These are phyloP conservation scores for Trichoderma gracile DNA, from an alignment of 2,329 filamentous ascomycete genomes.

Conservation along the genomic window DNA sequence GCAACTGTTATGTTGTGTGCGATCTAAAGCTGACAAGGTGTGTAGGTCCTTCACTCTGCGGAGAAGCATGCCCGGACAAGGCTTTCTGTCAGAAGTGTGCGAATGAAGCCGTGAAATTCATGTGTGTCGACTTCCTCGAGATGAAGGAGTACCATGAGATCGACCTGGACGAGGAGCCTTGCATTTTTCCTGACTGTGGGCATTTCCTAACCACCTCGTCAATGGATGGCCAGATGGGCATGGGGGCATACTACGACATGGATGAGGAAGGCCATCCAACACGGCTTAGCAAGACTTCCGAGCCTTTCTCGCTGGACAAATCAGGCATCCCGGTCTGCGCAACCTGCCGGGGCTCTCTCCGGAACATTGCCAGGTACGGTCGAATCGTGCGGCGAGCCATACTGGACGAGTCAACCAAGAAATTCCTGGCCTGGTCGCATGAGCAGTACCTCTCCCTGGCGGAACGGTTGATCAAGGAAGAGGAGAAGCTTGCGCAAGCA, in stretches of 20 bases:
- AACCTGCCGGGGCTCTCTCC: constrained; percentile 59
- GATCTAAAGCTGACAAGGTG: background rate
- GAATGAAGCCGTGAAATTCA: constrained; percentile 44
- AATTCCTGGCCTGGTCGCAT: constrained; percentile 61
- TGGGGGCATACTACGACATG: constrained; percentile 52
- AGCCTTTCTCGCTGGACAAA: constrained; percentile 49
- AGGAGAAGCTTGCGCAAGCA: constrained; percentile 23
- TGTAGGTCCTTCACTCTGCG: constrained; percentile 58
- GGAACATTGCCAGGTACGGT: constrained; percentile 61
- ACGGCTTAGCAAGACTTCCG: constrained; percentile 39
- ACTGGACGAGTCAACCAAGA: constrained; percentile 64
- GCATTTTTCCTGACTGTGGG: constrained; percentile 62
- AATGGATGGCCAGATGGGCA: constrained; percentile 62
- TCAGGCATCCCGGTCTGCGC: constrained; percentile 56
- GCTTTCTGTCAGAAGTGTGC: constrained; percentile 60
- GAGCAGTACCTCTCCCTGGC: constrained; percentile 23
- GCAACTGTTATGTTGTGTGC: background rate
- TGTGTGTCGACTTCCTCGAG: constrained; percentile 58
- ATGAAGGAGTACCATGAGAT: constrained; percentile 57
- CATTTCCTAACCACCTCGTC: constrained; percentile 62
- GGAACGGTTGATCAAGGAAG: constrained; percentile 19
- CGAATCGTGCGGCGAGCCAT: constrained; percentile 60
- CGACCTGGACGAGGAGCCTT: constrained; percentile 60
- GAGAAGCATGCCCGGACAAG: constrained; percentile 58
- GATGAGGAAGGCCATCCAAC: constrained; percentile 40